Percentiles rank a stretch among this genome's conserved stretches.
Conservation (phyloP, 352 stramenopile genomes). For the Phytophthora multivora region DNA sequence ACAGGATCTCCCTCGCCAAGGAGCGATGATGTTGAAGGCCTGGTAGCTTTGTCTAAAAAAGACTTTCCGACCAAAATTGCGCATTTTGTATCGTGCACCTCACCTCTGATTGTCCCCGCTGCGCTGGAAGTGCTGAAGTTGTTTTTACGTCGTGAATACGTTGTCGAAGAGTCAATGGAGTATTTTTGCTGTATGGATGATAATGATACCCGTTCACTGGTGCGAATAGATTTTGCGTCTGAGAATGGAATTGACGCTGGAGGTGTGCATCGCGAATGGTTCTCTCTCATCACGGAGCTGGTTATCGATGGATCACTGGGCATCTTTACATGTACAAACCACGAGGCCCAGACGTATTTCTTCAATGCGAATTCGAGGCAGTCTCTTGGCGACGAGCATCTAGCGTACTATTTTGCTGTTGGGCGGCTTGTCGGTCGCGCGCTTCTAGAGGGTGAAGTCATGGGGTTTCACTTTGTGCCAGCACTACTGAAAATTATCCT, state of each 20-base stretch:
- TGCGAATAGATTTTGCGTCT: constrained; percentile 70
- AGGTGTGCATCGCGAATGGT: constrained; percentile 82
- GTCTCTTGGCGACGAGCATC: constrained; percentile 36
- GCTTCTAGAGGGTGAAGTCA: constrained; percentile 88
- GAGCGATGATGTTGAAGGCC: constrained; percentile 22
- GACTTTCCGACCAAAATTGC: constrained; percentile 59
- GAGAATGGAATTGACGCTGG: constrained; percentile 79
- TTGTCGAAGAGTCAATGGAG: constrained; percentile 59
- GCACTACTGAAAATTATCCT: constrained; percentile 58
- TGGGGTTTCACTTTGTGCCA: constrained; percentile 88
- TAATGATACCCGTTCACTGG: constrained; percentile 37
- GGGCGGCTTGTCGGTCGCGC: constrained; percentile 54
- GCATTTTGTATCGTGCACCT: constrained; percentile 48
- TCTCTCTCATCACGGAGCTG: constrained; percentile 61
- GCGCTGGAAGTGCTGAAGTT: constrained; percentile 53
- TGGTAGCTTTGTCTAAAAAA: constrained; percentile 38
- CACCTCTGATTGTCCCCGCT: constrained; percentile 42
- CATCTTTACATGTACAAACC: constrained; percentile 50
- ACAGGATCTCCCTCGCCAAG: constrained; percentile 3
- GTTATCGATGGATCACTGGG: constrained; percentile 39
- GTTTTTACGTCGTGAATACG: constrained; percentile 41
- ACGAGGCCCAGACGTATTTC: constrained; percentile 53
- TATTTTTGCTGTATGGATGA: constrained; percentile 51
- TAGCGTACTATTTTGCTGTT: constrained; percentile 51
- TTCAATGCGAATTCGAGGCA: constrained; percentile 49